Conservation (phyloP, 148 eudicot genomes). For the Diospyros lotus region DNA sequence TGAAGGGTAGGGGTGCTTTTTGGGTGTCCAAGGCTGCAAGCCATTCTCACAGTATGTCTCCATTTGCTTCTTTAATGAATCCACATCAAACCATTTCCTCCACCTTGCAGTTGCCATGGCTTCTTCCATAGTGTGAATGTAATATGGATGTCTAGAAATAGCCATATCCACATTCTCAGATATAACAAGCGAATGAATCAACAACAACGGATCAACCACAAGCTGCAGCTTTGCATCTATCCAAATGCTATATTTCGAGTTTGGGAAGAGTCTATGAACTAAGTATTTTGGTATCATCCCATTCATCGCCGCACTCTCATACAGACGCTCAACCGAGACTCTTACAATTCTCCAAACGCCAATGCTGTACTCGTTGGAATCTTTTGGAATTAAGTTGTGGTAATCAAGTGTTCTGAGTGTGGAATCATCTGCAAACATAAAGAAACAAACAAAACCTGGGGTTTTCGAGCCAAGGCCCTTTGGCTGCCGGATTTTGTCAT, state of each 20-base stretch:
- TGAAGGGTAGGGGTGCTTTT: slow-evolving; percentile 76
- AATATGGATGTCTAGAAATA: slow-evolving; percentile 70
- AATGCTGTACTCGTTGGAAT: slow-evolving; percentile 30
- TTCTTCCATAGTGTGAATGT: slow-evolving; percentile 82
- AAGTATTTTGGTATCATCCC: slow-evolving; percentile 82
- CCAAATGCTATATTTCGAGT: slow-evolving; percentile 77
- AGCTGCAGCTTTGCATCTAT: slow-evolving; percentile 85
- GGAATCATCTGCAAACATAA: slow-evolving; percentile 79
- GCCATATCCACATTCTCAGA: slow-evolving; percentile 78
- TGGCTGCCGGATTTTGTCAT: slow-evolving; percentile 93
- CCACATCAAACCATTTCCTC: slow-evolving; percentile 86
- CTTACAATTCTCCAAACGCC: slow-evolving; percentile 83
- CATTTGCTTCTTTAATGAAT: slow-evolving; percentile 63
- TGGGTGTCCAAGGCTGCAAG: slow-evolving; percentile 70
- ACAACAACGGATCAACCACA: slow-evolving; percentile 76
- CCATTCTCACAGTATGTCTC: slow-evolving; percentile 88
- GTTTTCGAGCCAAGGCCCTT: slow-evolving; percentile 73
- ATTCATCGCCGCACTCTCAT: slow-evolving; percentile 78
- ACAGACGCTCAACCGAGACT: slow-evolving; percentile 36
- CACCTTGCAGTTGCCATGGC: slow-evolving; percentile 92
- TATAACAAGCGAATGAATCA: slow-evolving; percentile 68
- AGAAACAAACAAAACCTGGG: slow-evolving; percentile 64
- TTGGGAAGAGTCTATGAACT: slow-evolving; percentile 89
- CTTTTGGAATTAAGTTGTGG: slow-evolving; percentile 50
- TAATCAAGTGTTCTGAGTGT: slow-evolving; percentile 46